A percentile compares a stretch with the other conserved stretches of the same genome.
Conservation (phyloP, 306 rosid genomes). For the Albizia julibrissin region DNA sequence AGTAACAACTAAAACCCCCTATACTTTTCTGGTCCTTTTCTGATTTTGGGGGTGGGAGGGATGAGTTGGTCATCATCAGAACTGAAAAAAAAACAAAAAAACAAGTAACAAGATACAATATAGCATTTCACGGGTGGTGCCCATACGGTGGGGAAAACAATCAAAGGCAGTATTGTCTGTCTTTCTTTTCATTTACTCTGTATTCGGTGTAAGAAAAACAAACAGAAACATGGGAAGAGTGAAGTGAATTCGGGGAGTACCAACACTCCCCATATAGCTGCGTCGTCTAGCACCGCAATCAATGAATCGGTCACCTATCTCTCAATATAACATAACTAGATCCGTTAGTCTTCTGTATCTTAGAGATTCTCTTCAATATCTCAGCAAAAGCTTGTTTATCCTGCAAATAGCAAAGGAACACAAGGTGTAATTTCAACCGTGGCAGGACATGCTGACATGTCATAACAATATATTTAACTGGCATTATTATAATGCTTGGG, state of each 20-base stretch:
- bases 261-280: background rate
- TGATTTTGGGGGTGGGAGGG: background rate
- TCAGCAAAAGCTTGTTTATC: conserved; percentile 89
- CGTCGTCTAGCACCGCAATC: conserved; percentile 13
- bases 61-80: conserved; percentile 8
- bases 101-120: background rate
- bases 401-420: conserved; percentile 49
- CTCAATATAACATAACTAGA: conserved; percentile 77
- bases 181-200: background rate
- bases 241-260: background rate
- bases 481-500: background rate
- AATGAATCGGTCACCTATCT: conserved; percentile 37
- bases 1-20: background rate
- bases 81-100: background rate
- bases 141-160: conserved; percentile 2
- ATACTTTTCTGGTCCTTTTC: background rate
- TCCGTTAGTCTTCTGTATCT: conserved; percentile 79
- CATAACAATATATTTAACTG: background rate
- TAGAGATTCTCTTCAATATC: conserved; percentile 83
- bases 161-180: conserved; percentile 1
- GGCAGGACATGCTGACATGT: conserved; percentile 4
- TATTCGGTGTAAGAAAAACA: background rate
- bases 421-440: conserved; percentile 1
- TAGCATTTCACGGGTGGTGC: conserved; percentile 17
- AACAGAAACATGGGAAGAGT: background rate